Evolutionary conservation across 176 grass and related monocot genomes (phyloP), one percentile per base, ranked within the genome.

Genomic region (Tillandsia fasciculata): DNA sequence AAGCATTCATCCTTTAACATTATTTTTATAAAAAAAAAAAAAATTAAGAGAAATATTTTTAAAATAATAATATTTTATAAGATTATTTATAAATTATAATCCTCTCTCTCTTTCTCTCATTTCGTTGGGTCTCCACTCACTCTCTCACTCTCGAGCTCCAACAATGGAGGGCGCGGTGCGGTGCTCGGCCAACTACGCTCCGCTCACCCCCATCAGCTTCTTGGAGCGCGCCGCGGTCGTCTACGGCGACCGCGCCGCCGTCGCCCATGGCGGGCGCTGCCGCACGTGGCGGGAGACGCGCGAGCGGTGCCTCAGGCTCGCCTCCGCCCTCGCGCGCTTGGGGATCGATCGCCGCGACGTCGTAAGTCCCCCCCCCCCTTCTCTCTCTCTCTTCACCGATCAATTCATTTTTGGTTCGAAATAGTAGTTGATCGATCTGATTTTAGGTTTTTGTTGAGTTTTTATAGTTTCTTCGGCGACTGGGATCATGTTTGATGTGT

Each of bases 191-290:
- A 96, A 96, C 86, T 79, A 96, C 74, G 73, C 81, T 52, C 92
- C 92, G 26, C 92, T 96, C 51, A 87, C 92, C 27, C 92, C 92
- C 52, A 78, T 96, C 52, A 89, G 81, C 76, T 96, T 96, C 71
- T 70, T 96, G 11, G 81, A 91, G 52, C 88, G 92, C 6, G 33
- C 85, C 5, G 88, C 92, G 26, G 63, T 88, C 69, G 88, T 96
- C n/a, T 96, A 88, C 70, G 75, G 80, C 2, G 70, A 88, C 58
- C 75, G 82, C 57, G 76, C 85, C 26, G 77, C 83, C 72, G 3
- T 79, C 72, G 65, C 79, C 61, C 22, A 67, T 27, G 72, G 58
- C 20, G 83, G 52, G 70, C 20, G 20, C 20, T 20, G 0, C 20
- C 20, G 20, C 20, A 20, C 20, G 20, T 20, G 20, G 20, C 20